These are phyloP conservation scores for Dysphania ambrosioides DNA, from an alignment of 148 eudicot species.

Conservation along the genomic window DNA sequence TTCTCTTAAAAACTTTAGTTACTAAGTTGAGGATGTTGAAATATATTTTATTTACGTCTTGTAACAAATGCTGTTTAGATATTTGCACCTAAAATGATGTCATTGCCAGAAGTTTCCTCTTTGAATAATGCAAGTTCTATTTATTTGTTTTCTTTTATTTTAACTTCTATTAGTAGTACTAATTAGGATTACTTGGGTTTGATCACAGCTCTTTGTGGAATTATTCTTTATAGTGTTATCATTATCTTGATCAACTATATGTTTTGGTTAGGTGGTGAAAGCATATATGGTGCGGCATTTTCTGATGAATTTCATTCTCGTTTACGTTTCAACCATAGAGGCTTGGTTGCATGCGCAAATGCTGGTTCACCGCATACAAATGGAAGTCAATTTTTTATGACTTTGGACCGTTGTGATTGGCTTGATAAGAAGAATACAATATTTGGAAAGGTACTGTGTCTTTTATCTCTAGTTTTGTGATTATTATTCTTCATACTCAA, in stretches of 20 bases:
- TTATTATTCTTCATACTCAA: neutral
- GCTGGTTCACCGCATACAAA: conserved; percentile 80
- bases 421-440: conserved; percentile 92
- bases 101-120: neutral
- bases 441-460: conserved; percentile 75
- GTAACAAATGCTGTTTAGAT: neutral
- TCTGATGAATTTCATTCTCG: conserved; percentile 95
- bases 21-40: neutral
- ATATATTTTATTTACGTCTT: neutral
- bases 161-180: neutral
- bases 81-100: neutral
- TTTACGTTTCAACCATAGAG: conserved; percentile 89
- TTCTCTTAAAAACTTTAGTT: neutral
- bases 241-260: conserved; percentile 5
- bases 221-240: neutral
- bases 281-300: conserved; percentile 79
- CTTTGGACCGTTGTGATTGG: conserved; percentile 96
- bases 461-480: neutral
- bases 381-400: conserved; percentile 88
- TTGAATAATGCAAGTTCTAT: neutral
- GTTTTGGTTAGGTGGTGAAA: conserved; percentile 72
- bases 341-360: conserved; percentile 93
- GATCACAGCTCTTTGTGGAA: neutral
- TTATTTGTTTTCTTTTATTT: neutral
- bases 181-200: neutral